A percentile compares a stretch with the other conserved stretches of the same genome.
Conservation (phyloP, 2,329 filamentous ascomycete genomes). For the Scytalidium lignicola region DNA sequence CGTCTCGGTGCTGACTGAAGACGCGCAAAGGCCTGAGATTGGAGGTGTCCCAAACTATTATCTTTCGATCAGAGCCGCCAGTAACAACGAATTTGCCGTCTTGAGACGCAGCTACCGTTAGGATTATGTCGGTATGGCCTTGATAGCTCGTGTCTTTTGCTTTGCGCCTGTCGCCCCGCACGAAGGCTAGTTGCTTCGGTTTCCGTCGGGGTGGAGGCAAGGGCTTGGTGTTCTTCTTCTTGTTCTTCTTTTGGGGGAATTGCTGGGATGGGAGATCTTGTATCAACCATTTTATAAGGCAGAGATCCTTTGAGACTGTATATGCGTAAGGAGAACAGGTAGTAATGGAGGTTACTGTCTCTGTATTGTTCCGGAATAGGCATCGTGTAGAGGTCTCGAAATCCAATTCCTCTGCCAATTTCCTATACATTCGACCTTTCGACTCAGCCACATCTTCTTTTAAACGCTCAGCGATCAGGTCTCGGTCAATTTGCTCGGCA, state of each 20-base stretch:
- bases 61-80: slow-evolving; percentile 74
- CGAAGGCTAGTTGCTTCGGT: slow-evolving; percentile 58
- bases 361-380: slow-evolving; percentile 73
- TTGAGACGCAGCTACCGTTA: slow-evolving; percentile 79
- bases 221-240: slow-evolving; percentile 52
- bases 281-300: slow-evolving; percentile 84
- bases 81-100: slow-evolving; percentile 90
- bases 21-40: slow-evolving; percentile 74
- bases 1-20: slow-evolving; percentile 87
- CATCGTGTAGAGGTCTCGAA: slow-evolving; percentile 63
- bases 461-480: slow-evolving; percentile 84
- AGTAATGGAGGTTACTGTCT: slow-evolving; percentile 74
- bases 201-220: slow-evolving; percentile 53
- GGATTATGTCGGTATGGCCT: slow-evolving; percentile 74
- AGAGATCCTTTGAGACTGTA: slow-evolving; percentile 80
- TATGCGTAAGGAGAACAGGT: slow-evolving; percentile 77
- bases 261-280: slow-evolving; percentile 59
- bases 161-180: slow-evolving; percentile 57
- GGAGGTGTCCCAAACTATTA: slow-evolving; percentile 84
- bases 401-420: slow-evolving; percentile 68
- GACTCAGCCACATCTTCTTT: slow-evolving; percentile 89
- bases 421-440: slow-evolving; percentile 84
- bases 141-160: slow-evolving; percentile 61
- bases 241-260: slow-evolving; percentile 45
- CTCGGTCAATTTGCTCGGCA: slow-evolving; percentile 86